Evolutionary conservation across 2,329 filamentous ascomycete species (phyloP).

Genomic region (Xylariaceae sp.): DNA sequence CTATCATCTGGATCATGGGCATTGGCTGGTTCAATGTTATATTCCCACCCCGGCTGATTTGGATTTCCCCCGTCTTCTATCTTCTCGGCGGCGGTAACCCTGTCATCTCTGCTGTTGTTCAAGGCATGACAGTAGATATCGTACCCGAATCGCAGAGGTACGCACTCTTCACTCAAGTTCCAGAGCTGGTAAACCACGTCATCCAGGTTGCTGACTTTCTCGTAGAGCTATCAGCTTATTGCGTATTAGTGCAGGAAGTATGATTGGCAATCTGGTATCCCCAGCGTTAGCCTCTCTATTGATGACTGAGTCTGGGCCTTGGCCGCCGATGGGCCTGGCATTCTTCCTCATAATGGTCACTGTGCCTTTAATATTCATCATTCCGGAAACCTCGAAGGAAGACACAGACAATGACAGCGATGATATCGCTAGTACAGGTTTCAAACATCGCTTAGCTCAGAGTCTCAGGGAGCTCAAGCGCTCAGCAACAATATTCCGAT

Average conservation of each 20-base stretch:
- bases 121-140: constrained; percentile 36
- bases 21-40: constrained; percentile 32
- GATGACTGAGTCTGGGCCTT: constrained; percentile 32
- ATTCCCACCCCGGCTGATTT: constrained; percentile 33
- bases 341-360: constrained; percentile 17
- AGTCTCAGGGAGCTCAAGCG: constrained; percentile 18
- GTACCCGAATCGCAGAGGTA: constrained; percentile 35
- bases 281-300: constrained; percentile 35
- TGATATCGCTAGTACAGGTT: not conserved
- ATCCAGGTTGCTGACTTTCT: not conserved
- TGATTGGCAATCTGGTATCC: constrained; percentile 34
- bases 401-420: not conserved
- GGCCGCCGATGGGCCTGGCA: constrained; percentile 30
- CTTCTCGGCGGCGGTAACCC: constrained; percentile 36
- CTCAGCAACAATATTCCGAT: constrained; percentile 20
- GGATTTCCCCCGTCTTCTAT: constrained; percentile 30
- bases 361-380: constrained; percentile 19
- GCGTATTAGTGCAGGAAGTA: constrained; percentile 25
- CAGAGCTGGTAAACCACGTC: not conserved
- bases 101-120: constrained; percentile 30
- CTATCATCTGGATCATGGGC: constrained; percentile 26
- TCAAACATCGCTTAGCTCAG: constrained; percentile 9
- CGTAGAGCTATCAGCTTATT: constrained; percentile 36
- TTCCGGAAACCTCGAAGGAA: constrained; percentile 28
- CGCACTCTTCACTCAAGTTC: not conserved